Percentiles rank a stretch among this genome's conserved stretches.
phyloP scores from a whole-genome alignment of 768 basidiomycete species.

The Tricholoma sp. region DNA sequence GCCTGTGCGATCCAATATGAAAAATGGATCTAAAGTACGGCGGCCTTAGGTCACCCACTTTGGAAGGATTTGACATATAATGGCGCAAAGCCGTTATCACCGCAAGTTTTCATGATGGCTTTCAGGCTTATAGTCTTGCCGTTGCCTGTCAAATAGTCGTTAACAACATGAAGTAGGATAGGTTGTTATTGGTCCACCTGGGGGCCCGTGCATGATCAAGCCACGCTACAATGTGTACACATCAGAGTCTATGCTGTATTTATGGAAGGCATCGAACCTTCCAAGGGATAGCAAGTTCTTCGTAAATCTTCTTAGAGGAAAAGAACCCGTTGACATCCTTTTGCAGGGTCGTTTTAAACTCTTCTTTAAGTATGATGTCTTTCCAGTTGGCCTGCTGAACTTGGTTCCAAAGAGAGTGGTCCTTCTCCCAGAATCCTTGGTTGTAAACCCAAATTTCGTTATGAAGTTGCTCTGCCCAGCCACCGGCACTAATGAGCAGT shows the following conservation, averaged over 20 bases:
- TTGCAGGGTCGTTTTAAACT: slow-evolving; percentile 61
- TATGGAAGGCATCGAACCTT: slow-evolving; percentile 41
- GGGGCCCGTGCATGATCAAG: slow-evolving; percentile 79
- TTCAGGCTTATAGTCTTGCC: slow-evolving; percentile 84
- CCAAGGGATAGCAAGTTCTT: slow-evolving; percentile 75
- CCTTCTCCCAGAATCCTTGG: slow-evolving; percentile 63
- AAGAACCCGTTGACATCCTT: slow-evolving; percentile 82
- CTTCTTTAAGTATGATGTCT: slow-evolving; percentile 66
- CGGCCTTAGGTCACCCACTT: slow-evolving; percentile 34
- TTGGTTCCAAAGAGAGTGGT: slow-evolving; percentile 52
- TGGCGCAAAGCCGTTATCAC: slow-evolving; percentile 55
- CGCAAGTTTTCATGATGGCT: slow-evolving; percentile 72
- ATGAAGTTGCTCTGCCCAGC: slow-evolving; percentile 49
- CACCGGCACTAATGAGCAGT: slow-evolving; percentile 48
- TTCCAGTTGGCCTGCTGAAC: slow-evolving; percentile 67
- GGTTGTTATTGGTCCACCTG: slow-evolving; percentile 34
- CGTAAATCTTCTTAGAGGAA: slow-evolving; percentile 66
- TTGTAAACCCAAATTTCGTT: slow-evolving; percentile 78
- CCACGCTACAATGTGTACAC: slow-evolving; percentile 48
- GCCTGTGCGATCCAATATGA: slow-evolving; percentile 28
- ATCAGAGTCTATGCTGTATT: neutral
- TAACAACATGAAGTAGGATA: slow-evolving; percentile 2
- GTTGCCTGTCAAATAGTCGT: slow-evolving; percentile 44
- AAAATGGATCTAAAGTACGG: neutral
- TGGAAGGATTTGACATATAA: slow-evolving; percentile 83